Evolutionary conservation across 139 green algal species (phyloP).

Genomic region (Chlamydomonas asymmetrica): DNA sequence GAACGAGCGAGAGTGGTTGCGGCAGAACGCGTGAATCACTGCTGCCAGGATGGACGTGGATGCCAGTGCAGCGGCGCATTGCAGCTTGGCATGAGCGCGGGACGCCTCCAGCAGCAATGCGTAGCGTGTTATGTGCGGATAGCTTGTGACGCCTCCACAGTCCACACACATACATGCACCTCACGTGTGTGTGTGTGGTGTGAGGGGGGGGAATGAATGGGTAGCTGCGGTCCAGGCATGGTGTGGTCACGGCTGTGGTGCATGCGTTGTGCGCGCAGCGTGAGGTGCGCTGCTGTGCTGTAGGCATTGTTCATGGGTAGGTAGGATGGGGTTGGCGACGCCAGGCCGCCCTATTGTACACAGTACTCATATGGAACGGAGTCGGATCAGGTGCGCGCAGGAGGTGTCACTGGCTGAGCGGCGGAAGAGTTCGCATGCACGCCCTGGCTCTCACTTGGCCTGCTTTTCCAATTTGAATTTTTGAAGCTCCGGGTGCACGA

Average conservation of each 20-base stretch:
- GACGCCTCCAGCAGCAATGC: too few relatives aligned
- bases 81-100: not conserved
- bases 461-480: conserved; percentile 60
- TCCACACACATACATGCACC: not conserved
- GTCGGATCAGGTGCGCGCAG: too few relatives aligned
- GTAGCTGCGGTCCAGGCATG: too few relatives aligned
- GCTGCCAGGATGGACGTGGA: not conserved
- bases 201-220: too few relatives aligned
- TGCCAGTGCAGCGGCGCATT: not conserved
- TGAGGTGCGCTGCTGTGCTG: too few relatives aligned
- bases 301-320: too few relatives aligned
- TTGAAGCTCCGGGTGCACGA: conserved; percentile 49
- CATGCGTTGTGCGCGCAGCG: too few relatives aligned
- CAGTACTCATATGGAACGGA: too few relatives aligned
- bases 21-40: not conserved
- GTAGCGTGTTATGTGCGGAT: not conserved
- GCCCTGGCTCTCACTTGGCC: conserved; percentile 25
- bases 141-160: not conserved
- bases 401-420: too few relatives aligned
- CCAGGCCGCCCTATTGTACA: too few relatives aligned
- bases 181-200: not conserved
- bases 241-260: too few relatives aligned
- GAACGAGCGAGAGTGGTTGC: not conserved
- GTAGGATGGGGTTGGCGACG: conserved; percentile 3
- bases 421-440: too few relatives aligned